phyloP scores from a whole-genome alignment of 352 stramenopile genomes.

The Phytophthora rubi region DNA sequence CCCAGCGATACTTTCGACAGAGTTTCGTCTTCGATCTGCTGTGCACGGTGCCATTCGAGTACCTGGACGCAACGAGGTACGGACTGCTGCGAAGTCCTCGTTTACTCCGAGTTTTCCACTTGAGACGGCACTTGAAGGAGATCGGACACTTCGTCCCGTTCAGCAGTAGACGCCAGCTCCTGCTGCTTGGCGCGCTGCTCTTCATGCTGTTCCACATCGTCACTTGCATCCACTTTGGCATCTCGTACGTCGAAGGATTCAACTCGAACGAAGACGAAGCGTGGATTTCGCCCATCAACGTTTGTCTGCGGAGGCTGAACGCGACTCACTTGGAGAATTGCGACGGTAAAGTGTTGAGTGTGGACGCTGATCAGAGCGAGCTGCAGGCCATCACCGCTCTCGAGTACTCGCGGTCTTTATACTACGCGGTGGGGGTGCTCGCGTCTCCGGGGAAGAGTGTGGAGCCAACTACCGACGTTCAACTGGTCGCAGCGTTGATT shows the following conservation, averaged over 20 bases:
- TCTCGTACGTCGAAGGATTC: constrained; percentile 48
- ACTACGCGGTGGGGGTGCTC: constrained; percentile 50
- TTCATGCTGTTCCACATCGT: constrained; percentile 68
- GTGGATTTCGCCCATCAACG: constrained; percentile 37
- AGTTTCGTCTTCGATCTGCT: constrained; percentile 52
- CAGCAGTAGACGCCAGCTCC: constrained; percentile 49
- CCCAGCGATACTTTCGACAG: constrained; percentile 43
- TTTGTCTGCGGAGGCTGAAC: constrained; percentile 35
- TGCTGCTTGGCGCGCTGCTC: constrained; percentile 46
- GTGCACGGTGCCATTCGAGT: constrained; percentile 54
- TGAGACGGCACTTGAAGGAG: constrained; percentile 42
- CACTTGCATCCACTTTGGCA: constrained; percentile 49
- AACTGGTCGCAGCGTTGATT: constrained; percentile 44
- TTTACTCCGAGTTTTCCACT: constrained; percentile 40
- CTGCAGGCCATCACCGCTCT: constrained; percentile 18
- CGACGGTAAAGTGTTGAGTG: constrained; percentile 9
- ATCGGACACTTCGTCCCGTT: constrained; percentile 53
- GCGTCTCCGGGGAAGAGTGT: constrained; percentile 52
- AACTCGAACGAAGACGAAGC: constrained; percentile 34
- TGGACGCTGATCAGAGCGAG: constrained; percentile 10
- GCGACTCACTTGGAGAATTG: constrained; percentile 24
- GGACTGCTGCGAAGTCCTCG: constrained; percentile 48
- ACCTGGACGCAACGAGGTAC: constrained; percentile 33
- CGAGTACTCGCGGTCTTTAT: constrained; percentile 51
- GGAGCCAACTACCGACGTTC: constrained; percentile 43